Evolutionary conservation across 2,329 filamentous ascomycete species (phyloP).

Genomic region (Aspergillus novofumigatus): DNA sequence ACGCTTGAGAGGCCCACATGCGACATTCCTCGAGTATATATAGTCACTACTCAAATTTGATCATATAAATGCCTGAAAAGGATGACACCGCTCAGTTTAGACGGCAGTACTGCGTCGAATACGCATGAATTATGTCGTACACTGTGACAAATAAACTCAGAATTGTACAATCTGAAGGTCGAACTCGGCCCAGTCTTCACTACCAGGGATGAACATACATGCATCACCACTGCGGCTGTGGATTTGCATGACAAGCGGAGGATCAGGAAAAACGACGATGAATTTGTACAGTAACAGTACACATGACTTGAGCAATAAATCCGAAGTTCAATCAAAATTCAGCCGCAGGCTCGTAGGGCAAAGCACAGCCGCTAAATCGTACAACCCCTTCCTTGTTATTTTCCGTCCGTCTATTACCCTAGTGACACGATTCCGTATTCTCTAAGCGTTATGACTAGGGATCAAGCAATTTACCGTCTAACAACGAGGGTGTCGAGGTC

Average conservation of each 20-base stretch:
- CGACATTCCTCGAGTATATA: neutral
- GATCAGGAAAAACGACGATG: slow-evolving; percentile 28
- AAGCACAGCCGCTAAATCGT: slow-evolving; percentile 10
- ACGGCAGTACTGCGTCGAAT: neutral
- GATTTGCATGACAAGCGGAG: neutral
- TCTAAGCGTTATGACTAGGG: slow-evolving; percentile 17
- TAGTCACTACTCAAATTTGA: neutral
- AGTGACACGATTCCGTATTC: slow-evolving; percentile 11
- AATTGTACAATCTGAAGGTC: neutral
- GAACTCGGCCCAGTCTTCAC: neutral
- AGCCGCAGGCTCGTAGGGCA: slow-evolving; percentile 19
- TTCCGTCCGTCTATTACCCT: slow-evolving; percentile 15
- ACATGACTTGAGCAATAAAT: slow-evolving; percentile 24
- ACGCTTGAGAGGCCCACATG: slow-evolving; percentile 8
- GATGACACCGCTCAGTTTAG: neutral
- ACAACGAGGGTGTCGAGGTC: slow-evolving; percentile 66
- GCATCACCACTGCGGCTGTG: neutral
- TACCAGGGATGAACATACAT: neutral
- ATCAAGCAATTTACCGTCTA: slow-evolving; percentile 39
- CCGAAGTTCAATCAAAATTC: slow-evolving; percentile 20
- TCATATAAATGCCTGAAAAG: too few species aligned
- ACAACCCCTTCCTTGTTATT: slow-evolving; percentile 18
- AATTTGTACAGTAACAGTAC: slow-evolving; percentile 43
- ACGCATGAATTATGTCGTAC: neutral
- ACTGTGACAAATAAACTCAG: neutral